Percentiles rank a stretch among this genome's conserved stretches.
phyloP scores from a whole-genome alignment of 2,329 filamentous ascomycete genomes.

The Aspergillus pseudoterreus region DNA sequence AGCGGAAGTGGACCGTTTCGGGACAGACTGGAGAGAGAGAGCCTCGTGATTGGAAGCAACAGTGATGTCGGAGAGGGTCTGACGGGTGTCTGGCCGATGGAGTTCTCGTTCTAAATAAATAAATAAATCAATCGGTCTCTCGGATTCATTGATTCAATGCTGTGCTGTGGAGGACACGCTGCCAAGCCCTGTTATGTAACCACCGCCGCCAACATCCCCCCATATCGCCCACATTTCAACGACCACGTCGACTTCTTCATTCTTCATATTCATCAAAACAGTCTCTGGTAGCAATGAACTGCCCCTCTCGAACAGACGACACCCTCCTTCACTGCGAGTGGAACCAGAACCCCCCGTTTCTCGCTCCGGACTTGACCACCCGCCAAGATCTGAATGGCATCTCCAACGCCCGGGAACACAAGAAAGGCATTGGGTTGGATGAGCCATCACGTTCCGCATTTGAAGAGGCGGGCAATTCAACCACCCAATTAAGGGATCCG shows the following conservation, averaged over 20 bases:
- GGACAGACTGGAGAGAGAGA: too few relatives aligned
- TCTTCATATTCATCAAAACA: background rate
- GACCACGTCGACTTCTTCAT: too few relatives aligned
- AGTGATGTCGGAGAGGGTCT: too few relatives aligned
- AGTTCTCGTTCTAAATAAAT: too few relatives aligned
- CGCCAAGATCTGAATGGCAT: slow-evolving; percentile 56
- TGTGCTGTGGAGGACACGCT: background rate
- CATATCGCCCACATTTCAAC: too few relatives aligned
- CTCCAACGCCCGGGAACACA: slow-evolving; percentile 48
- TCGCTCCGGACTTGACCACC: slow-evolving; percentile 50
- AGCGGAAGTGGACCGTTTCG: too few relatives aligned
- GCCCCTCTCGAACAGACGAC: slow-evolving; percentile 53
- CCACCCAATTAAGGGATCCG: slow-evolving; percentile 1
- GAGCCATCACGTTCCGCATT: background rate
- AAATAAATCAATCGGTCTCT: too few relatives aligned
- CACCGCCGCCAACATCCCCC: background rate
- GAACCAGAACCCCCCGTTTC: slow-evolving; percentile 53
- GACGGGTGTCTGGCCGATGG: too few relatives aligned
- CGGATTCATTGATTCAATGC: too few relatives aligned
- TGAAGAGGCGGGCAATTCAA: background rate
- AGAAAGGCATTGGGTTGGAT: slow-evolving; percentile 10
- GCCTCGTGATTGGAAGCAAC: too few relatives aligned
- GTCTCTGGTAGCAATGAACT: slow-evolving; percentile 44
- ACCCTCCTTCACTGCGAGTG: slow-evolving; percentile 47
- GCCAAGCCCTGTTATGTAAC: background rate